phyloP scores from a whole-genome alignment of 495 filamentous ascomycete species.

The Xylaria sp. region DNA sequence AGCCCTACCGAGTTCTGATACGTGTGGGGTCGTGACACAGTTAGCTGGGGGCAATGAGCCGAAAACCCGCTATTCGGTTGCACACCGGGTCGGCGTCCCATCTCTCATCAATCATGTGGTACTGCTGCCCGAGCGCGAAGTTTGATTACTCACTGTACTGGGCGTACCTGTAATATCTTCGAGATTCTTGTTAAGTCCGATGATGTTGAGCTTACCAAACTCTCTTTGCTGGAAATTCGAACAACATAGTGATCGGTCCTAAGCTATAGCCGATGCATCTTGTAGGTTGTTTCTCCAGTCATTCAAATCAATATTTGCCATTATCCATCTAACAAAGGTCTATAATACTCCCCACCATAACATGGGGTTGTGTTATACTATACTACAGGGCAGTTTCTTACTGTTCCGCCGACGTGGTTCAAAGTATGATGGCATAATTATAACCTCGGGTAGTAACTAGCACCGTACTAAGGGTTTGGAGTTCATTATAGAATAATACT shows the following conservation, averaged over 20 bases:
- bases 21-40: too few relatives aligned
- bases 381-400: not conserved
- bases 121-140: not conserved
- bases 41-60: not conserved
- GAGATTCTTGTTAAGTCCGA: conserved; percentile 6
- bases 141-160: not conserved
- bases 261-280: conserved; percentile 12
- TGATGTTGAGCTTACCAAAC: not conserved
- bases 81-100: not conserved
- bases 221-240: not conserved
- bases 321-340: not conserved
- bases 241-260: not conserved
- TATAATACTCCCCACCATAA: not conserved
- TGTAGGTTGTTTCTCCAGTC: not conserved
- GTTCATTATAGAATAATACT: not conserved
- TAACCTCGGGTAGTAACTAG: not conserved
- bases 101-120: not conserved
- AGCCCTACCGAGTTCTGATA: not conserved
- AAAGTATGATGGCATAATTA: not conserved
- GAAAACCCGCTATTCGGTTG: not conserved
- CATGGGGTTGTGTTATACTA: not conserved
- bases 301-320: not conserved
- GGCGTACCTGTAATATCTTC: not conserved
- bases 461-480: not conserved
- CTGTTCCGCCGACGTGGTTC: not conserved